Conservation (phyloP, 2,329 filamentous ascomycete species). For the Ceratocystis papillata region DNA sequence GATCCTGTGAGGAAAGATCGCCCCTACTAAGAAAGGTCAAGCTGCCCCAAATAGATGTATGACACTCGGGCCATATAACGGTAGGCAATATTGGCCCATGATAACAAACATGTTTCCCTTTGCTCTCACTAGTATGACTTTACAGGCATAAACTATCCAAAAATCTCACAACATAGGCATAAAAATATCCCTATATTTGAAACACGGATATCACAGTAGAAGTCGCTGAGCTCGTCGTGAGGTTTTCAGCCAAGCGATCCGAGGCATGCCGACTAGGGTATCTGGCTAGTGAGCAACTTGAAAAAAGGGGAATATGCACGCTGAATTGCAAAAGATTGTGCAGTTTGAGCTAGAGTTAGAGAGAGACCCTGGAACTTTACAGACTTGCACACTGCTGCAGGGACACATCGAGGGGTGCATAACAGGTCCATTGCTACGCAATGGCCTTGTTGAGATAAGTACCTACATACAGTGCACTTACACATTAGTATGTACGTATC, state of each 20-base stretch:
- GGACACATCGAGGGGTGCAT: constrained; percentile 9
- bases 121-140: neutral
- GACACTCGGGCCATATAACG: constrained; percentile 1
- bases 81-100: neutral
- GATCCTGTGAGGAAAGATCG: constrained; percentile 3
- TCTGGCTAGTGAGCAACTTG: neutral
- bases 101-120: constrained; percentile 8
- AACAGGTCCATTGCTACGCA: neutral
- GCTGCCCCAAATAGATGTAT: neutral
- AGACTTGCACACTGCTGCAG: constrained; percentile 6
- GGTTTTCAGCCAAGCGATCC: too few relatives aligned
- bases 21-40: neutral
- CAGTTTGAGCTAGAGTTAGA: neutral
- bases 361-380: neutral
- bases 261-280: too few relatives aligned
- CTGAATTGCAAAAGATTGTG: neutral
- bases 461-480: neutral
- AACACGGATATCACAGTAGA: constrained; percentile 5
- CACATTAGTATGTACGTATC: neutral
- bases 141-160: neutral
- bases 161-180: neutral
- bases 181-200: constrained; percentile 14
- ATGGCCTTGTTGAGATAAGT: neutral
- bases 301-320: neutral
- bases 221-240: neutral